A percentile compares a stretch with the other conserved stretches of the same genome.
These are phyloP conservation scores for Rhizopus arrhizus DNA, from an alignment of 371 early-diverging fungal genomes.

Conservation along the genomic window DNA sequence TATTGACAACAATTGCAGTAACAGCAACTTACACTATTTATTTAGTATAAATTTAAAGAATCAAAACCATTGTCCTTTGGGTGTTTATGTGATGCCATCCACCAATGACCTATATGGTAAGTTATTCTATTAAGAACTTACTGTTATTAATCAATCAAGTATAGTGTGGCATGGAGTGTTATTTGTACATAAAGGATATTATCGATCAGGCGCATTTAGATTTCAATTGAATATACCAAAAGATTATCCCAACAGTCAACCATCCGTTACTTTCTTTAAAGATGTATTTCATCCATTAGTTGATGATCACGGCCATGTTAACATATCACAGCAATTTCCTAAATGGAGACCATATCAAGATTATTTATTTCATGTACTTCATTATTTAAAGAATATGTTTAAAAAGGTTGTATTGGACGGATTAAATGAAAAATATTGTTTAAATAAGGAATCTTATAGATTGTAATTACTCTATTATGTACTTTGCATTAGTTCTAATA, in stretches of 20 bases:
- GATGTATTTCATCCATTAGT: slow-evolving; percentile 97
- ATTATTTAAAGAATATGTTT: slow-evolving; percentile 85
- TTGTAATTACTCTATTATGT: slow-evolving; percentile 41
- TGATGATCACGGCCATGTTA: slow-evolving; percentile 68
- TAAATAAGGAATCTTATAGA: slow-evolving; percentile 74
- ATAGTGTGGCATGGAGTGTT: slow-evolving; percentile 84
- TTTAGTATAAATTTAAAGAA: slow-evolving; percentile 69
- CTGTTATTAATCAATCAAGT: neutral
- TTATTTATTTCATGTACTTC: slow-evolving; percentile 80
- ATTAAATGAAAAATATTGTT: slow-evolving; percentile 69
- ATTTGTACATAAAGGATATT: slow-evolving; percentile 88
- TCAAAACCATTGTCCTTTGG: slow-evolving; percentile 78
- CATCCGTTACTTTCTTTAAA: slow-evolving; percentile 85
- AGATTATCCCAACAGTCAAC: slow-evolving; percentile 82
- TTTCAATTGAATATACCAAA: slow-evolving; percentile 88
- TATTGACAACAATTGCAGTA: neutral
- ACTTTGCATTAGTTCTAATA: neutral
- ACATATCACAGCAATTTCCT: slow-evolving; percentile 76
- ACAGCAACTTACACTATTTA: neutral
- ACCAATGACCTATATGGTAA: slow-evolving; percentile 66
- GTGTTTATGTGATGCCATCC: slow-evolving; percentile 81
- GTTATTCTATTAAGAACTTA: neutral
- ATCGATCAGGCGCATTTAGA: slow-evolving; percentile 91
- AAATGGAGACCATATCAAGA: slow-evolving; percentile 83
- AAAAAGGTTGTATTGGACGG: slow-evolving; percentile 73